phyloP scores from a whole-genome alignment of 164 flowering plant species.

The Vitis riparia region DNA sequence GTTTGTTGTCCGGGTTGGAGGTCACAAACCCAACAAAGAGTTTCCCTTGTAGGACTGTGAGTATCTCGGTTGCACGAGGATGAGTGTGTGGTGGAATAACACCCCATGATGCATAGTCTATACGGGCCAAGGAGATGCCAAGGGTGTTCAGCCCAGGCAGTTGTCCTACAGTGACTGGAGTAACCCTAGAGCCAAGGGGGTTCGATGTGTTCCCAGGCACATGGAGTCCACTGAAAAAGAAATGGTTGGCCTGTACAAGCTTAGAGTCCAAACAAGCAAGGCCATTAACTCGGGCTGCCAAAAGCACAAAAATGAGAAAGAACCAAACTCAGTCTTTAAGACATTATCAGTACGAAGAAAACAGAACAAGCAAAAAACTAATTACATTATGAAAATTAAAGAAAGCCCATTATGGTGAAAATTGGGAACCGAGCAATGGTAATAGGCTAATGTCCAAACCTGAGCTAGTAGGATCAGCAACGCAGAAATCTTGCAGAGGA shows the following conservation, averaged over 20 bases:
- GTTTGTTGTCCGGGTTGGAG: slow-evolving; percentile 4
- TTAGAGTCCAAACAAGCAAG: neutral
- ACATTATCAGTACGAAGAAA: neutral
- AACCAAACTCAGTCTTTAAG: neutral
- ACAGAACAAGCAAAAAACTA: neutral
- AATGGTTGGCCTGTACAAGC: neutral
- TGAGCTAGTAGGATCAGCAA: neutral
- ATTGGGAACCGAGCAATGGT: neutral
- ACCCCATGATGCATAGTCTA: slow-evolving; percentile 14
- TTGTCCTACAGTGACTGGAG: neutral
- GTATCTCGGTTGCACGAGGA: slow-evolving; percentile 14
- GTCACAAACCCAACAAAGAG: slow-evolving; percentile 17
- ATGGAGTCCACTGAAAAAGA: neutral
- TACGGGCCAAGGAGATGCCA: slow-evolving; percentile 10
- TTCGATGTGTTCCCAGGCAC: neutral
- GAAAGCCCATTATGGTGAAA: neutral
- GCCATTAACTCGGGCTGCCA: neutral
- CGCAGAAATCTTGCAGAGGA: neutral
- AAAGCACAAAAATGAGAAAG: neutral
- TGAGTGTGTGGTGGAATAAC: slow-evolving; percentile 12
- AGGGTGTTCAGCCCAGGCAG: slow-evolving; percentile 16
- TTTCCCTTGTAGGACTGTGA: slow-evolving; percentile 8
- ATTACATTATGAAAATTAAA: neutral
- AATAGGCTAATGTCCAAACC: neutral
- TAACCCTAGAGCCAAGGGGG: too few relatives aligned